phyloP scores from a whole-genome alignment of 1,284 basidiomycete species.

The Ganoderma boninense region DNA sequence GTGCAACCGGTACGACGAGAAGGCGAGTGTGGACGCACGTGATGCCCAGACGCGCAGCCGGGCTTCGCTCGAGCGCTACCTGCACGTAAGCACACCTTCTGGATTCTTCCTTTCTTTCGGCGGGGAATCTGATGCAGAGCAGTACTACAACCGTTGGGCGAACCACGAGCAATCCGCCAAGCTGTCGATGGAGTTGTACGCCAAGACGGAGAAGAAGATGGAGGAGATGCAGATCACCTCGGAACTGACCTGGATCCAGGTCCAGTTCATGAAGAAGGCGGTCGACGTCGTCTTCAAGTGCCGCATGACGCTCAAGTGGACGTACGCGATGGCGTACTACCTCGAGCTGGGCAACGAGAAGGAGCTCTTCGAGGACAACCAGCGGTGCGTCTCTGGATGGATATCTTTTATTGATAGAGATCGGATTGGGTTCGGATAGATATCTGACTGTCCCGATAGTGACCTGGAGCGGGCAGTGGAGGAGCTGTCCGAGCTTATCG shows the following conservation, averaged over 20 bases:
- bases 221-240: constrained; percentile 97
- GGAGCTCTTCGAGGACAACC: constrained; percentile 97
- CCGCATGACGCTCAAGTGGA: constrained; percentile 98
- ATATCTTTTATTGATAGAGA: too few relatives aligned
- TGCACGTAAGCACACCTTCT: constrained; percentile 77
- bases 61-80: constrained; percentile 91
- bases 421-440: background rate
- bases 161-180: constrained; percentile 99
- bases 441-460: constrained; percentile 48
- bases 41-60: constrained; percentile 91
- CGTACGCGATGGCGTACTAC: constrained; percentile 99
- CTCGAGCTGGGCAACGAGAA: constrained; percentile 90
- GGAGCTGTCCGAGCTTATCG: constrained; percentile 91
- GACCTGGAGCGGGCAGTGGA: constrained; percentile 97
- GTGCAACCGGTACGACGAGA: constrained; percentile 97
- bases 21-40: constrained; percentile 86
- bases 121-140: constrained; percentile 15
- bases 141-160: constrained; percentile 98
- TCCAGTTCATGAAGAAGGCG: constrained; percentile 98
- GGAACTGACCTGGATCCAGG: constrained; percentile 96
- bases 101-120: constrained; percentile 7
- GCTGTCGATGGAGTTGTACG: constrained; percentile 91
- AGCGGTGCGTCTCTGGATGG: constrained; percentile 62
- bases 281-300: constrained; percentile 92
- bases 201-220: constrained; percentile 99